Conservation (phyloP, 257 asterid genomes). For the Hygrophila difformis region DNA sequence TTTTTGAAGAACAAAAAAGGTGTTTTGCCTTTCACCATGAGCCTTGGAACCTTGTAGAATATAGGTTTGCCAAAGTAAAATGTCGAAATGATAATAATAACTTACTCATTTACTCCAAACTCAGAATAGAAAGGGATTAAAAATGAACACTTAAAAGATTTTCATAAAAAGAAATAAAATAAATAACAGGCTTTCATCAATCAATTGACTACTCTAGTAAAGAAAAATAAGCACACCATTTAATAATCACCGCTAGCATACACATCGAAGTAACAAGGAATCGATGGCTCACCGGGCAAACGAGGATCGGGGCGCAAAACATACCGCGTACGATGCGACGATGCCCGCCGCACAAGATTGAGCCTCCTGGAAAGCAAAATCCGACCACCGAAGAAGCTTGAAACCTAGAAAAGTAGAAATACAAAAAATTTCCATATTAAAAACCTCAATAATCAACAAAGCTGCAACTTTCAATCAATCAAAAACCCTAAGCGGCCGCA, state of each 20-base stretch:
- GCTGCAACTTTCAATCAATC: neutral
- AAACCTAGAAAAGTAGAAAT: conserved; percentile 21
- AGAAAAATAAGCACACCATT: neutral
- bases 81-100: no score
- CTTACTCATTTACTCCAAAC: no score
- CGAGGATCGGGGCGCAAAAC: conserved; percentile 16
- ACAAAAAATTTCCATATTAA: neutral
- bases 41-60: neutral
- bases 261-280: conserved; percentile 5
- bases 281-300: conserved; percentile 13
- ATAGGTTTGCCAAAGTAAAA: no score
- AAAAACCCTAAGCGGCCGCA: neutral
- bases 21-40: neutral
- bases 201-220: no score
- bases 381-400: conserved; percentile 27
- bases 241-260: neutral
- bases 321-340: conserved; percentile 6
- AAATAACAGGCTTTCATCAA: no score
- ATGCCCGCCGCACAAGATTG: conserved; percentile 20
- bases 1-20: conserved; percentile 1
- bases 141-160: no score
- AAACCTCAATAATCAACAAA: neutral
- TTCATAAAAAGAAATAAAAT: no score
- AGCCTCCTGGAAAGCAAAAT: conserved; percentile 17
- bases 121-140: no score